Base-by-base conservation (phyloP, 2,329 filamentous ascomycete species). In the Scleromitrula shiraiana region DNA sequence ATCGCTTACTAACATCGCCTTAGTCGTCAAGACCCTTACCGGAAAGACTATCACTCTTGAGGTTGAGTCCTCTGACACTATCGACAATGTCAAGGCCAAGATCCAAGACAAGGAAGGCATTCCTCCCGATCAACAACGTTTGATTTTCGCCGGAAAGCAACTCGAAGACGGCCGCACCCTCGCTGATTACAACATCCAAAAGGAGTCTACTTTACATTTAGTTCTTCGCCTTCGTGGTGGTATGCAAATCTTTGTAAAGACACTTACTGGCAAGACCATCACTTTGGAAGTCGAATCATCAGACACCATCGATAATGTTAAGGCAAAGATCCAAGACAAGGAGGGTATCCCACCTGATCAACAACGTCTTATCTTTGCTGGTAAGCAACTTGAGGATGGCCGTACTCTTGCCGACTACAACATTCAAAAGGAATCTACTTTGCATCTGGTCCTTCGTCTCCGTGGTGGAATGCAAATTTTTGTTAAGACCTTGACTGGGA, bases 161-260 rank as follows among this genome's bases (percentile, higher is more conserved):
- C 71, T 95, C 1, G 88, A 95, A 66, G 89, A 96, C 59, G 90
- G 90, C 41, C 86, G 90, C 19, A 96, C 90, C 0, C 75, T 96
- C 0, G 85, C 80, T 42, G 91, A 96, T 67, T 96, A 96, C 80
- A 96, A 96, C 74, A 96, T 96, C 39, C 91, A 97, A 68, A 91
- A 91, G 72, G 87, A 91, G 64, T 86, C 82, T 1, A 91, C 87
- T 0, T 76, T 91, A 1, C 86, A 91, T 66, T 66, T 91, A 48
- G 86, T 91, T 39, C 81, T 91, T 20, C 83, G 86, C 64, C 80
- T 91, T 5, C 84, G 85, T 70, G 85, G 85, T 75, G 85, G 85
- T 69, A 88, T 86, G 83, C 77, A 83, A 54, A 83, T 83, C 54
- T 84, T 85, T 57, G 82, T 84, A 59, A 86, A 82, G 73, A 84